Conservation (phyloP, 2,329 filamentous ascomycete species). For the Trichothecium roseum region DNA sequence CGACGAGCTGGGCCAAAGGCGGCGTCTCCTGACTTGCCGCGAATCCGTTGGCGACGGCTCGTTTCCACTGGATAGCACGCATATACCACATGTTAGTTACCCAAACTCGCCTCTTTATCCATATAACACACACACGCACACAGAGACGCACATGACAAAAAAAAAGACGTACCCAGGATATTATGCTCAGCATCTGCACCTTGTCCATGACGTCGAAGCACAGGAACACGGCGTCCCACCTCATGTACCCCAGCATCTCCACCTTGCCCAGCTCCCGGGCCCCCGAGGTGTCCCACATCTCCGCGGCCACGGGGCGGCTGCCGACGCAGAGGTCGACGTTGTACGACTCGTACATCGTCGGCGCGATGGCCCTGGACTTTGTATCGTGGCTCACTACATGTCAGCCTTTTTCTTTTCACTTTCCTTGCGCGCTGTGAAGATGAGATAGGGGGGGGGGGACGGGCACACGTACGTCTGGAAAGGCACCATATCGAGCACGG, state of each 20-base stretch:
- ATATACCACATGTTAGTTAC: no score
- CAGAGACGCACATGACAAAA: no score
- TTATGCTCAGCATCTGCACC: constrained; percentile 19
- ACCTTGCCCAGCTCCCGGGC: constrained; percentile 24
- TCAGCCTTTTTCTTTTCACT: background rate
- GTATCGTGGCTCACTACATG: background rate
- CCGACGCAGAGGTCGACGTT: constrained; percentile 14
- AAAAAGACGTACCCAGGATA: constrained; percentile 30
- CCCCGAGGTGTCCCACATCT: constrained; percentile 30
- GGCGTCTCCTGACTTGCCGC: constrained; percentile 6
- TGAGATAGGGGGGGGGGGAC: background rate
- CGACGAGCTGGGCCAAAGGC: constrained; percentile 20
- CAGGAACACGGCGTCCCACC: constrained; percentile 26
- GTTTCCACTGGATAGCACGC: constrained; percentile 21
- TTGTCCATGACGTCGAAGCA: constrained; percentile 27
- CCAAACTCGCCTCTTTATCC: no score
- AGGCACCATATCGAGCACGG: constrained; percentile 25
- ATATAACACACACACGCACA: no score
- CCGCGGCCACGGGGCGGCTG: constrained; percentile 15
- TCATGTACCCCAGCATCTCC: constrained; percentile 20
- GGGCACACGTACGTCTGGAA: constrained; percentile 21
- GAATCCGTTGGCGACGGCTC: constrained; percentile 17
- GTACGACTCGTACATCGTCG: constrained; percentile 25
- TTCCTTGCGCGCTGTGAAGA: background rate
- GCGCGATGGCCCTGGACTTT: constrained; percentile 20